phyloP scores from a whole-genome alignment of 305 asterid species.

The Euphrasia arctica region DNA sequence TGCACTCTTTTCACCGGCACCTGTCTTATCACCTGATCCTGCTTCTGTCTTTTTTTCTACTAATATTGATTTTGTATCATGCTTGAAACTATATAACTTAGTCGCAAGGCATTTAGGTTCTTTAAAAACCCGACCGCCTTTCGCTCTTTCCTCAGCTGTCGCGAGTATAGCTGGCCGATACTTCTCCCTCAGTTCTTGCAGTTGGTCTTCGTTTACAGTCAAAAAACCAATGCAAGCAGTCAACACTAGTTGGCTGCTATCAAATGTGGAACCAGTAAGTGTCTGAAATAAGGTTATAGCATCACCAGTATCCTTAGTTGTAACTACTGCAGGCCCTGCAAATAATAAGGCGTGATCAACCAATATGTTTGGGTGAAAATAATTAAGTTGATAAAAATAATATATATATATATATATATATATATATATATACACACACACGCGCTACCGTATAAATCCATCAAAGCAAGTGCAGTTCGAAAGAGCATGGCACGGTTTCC shows the following conservation, averaged over 20 bases:
- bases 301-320: conserved; percentile 89
- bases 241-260: conserved; percentile 93
- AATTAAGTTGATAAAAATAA: neutral
- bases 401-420: neutral
- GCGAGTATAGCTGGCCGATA: conserved; percentile 72
- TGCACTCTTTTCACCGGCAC: conserved; percentile 26
- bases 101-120: conserved; percentile 77
- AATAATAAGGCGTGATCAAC: conserved; percentile 21
- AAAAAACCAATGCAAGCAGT: conserved; percentile 88
- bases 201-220: conserved; percentile 61
- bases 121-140: conserved; percentile 49
- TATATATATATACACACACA: no score
- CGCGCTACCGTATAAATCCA: conserved; percentile 81
- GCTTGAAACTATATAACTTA: conserved; percentile 85
- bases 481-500: conserved; percentile 93
- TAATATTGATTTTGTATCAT: conserved; percentile 41
- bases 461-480: conserved; percentile 83
- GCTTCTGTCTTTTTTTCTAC: conserved; percentile 46
- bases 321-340: conserved; percentile 80
- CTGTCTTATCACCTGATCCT: conserved; percentile 37
- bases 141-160: conserved; percentile 57
- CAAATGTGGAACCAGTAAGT: conserved; percentile 80
- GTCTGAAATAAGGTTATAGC: conserved; percentile 75
- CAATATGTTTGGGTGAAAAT: conserved; percentile 20
- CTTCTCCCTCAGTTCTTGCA: conserved; percentile 62